Percentiles rank a stretch among this genome's conserved stretches.
phyloP scores from a whole-genome alignment of 2,329 filamentous ascomycete species.

The Pseudogymnoascus sp. region DNA sequence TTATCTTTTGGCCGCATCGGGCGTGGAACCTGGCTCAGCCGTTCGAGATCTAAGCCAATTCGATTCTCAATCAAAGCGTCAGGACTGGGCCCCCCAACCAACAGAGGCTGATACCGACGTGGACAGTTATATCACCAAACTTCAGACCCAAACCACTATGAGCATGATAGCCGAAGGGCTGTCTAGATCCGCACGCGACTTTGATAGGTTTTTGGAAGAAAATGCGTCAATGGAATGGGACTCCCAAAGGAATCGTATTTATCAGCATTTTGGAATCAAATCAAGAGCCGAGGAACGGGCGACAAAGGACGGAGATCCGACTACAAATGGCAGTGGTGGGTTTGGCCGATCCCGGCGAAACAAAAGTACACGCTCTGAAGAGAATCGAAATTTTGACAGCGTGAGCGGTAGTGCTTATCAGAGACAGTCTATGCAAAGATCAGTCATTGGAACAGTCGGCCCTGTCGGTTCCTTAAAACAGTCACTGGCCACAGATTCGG shows the following conservation, averaged over 20 bases:
- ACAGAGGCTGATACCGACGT: slow-evolving; percentile 52
- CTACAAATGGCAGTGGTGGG: slow-evolving; percentile 34
- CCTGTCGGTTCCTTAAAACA: slow-evolving; percentile 54
- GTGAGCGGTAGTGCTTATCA: slow-evolving; percentile 51
- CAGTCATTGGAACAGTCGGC: slow-evolving; percentile 75
- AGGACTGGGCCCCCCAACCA: slow-evolving; percentile 35
- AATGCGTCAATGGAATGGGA: slow-evolving; percentile 96
- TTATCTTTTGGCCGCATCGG: slow-evolving; percentile 86
- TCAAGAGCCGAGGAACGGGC: slow-evolving; percentile 39
- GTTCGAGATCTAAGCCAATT: slow-evolving; percentile 80
- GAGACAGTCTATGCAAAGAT: slow-evolving; percentile 65
- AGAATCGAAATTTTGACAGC: slow-evolving; percentile 47
- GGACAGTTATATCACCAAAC: slow-evolving; percentile 70
- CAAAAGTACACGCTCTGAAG: slow-evolving; percentile 36
- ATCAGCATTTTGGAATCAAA: slow-evolving; percentile 90
- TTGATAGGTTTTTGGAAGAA: slow-evolving; percentile 88
- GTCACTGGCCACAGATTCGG: slow-evolving; percentile 59
- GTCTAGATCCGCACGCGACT: slow-evolving; percentile 79
- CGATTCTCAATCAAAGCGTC: slow-evolving; percentile 44
- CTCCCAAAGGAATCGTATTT: slow-evolving; percentile 82
- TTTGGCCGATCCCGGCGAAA: slow-evolving; percentile 40
- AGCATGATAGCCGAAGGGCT: slow-evolving; percentile 90
- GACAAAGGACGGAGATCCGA: slow-evolving; percentile 22
- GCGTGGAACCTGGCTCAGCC: slow-evolving; percentile 77
- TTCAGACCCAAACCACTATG: slow-evolving; percentile 83